Base-by-base conservation (phyloP, 2,329 filamentous ascomycete species). In the Trichoderma asperellum region DNA sequence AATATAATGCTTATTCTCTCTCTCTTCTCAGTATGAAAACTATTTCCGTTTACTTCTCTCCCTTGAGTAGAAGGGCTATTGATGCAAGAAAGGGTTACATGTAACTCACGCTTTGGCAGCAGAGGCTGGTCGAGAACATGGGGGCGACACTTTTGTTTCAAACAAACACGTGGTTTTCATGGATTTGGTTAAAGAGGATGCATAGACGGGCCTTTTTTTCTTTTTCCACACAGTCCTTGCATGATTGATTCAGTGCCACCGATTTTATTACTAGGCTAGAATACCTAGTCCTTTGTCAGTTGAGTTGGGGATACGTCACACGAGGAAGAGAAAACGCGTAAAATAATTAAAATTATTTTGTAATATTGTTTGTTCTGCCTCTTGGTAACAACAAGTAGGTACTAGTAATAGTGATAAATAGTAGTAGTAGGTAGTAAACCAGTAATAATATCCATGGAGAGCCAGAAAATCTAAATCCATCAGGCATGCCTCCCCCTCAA, bases 381-480 rank as follows among this genome's bases (percentile, higher is more conserved):
- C 32, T n/a, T 49, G 59, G 21, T 35, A 35, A n/a, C 43, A 52
- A 62, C 47, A 49, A 49, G 47, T 49, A 49, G 40, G 47, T 21
- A 49, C 18, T 12, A 49, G 7, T 21, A 49, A n/a, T 49, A 49
- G 47, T 49, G 24, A 18, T 40, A 40, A 10, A 43, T n/a, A 62
- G 43, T 52, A 27, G n/a, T 43, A 18, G 60, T 52, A 62, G 24
- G 29, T 18, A 63, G 32, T 52, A 63, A 24, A 52, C 29, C 59
- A 21, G n/a, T 35, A 27, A 29, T 37, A 27, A 37, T 63, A 63
- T 63, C 60, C 60, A 63, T 24, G 60, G 60, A n/a, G 40, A 53
- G 29, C 29, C 60, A 53, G 24, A 12, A 63, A 35, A 32, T 32
- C 29, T 47, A 52, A n/a, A 63, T 63, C 60, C 47, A 63, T 49